phyloP scores from a whole-genome alignment of 768 basidiomycete species.

The Auricularia cornea region DNA sequence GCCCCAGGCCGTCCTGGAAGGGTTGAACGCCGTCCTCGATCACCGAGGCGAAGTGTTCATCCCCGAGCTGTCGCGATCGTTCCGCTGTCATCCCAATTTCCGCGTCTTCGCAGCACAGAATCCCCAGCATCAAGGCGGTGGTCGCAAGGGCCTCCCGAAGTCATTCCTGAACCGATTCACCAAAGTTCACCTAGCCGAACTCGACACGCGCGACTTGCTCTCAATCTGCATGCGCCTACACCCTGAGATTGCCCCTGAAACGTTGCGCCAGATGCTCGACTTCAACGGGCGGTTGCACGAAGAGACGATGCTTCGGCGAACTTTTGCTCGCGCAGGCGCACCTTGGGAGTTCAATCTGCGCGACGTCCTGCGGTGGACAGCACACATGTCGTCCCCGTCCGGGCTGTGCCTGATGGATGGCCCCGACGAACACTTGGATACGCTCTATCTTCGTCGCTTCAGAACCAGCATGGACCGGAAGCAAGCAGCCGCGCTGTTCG shows the following conservation, averaged over 20 bases:
- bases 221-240: constrained; percentile 71
- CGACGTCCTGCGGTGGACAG: constrained; percentile 86
- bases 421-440: constrained; percentile 47
- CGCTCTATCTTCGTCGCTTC: constrained; percentile 82
- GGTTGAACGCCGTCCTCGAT: constrained; percentile 91
- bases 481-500: constrained; percentile 44
- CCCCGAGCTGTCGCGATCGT: constrained; percentile 87
- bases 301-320: constrained; percentile 50
- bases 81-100: constrained; percentile 84
- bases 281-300: constrained; percentile 70
- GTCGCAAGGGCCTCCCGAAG: constrained; percentile 93
- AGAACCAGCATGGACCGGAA: constrained; percentile 59
- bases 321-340: constrained; percentile 70
- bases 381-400: constrained; percentile 32
- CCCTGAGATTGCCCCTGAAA: constrained; percentile 44
- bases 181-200: constrained; percentile 89
- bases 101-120: constrained; percentile 98
- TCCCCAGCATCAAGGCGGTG: constrained; percentile 91
- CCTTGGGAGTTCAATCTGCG: constrained; percentile 99
- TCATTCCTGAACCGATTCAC: constrained; percentile 98
- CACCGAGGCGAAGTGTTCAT: constrained; percentile 93
- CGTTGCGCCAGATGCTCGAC: constrained; percentile 66
- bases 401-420: constrained; percentile 14
- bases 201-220: constrained; percentile 67
- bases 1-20: constrained; percentile 92